Base-by-base conservation (phyloP, 805 yeast genomes). In the Candida bentonensis region DNA sequence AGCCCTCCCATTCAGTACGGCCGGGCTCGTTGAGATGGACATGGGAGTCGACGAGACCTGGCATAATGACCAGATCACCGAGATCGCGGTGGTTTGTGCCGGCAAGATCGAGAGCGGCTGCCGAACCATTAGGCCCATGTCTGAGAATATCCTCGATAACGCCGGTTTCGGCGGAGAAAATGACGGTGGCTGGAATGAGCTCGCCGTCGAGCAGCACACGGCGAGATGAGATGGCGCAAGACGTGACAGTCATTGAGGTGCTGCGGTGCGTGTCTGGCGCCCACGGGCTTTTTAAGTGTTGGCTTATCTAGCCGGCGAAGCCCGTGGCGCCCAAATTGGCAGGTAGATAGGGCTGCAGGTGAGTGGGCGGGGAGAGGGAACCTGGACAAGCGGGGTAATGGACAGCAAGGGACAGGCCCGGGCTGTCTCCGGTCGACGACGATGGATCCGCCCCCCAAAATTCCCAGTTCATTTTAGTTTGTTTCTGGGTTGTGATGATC, bases 1-100 rank as follows among this genome's bases (percentile, higher is more conserved):
- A 88, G 1, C 97, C 97, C 62, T 88, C 97, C 97, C 97, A 88
- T 49, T 87, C 95, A 1, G 96, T 88, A 53, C 96, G 68, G n/a
- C 97, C 97, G 0, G 97, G 96, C 54, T 89, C 97, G 60, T 89
- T 89, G 53, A 88, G 66, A 57, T 88, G 97, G 22, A 88, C 97
- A 60, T 88, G 97, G 3, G 95, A 74, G 57, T 88, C 97, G 3
- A 88, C 94, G 23, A 88, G 70, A 0, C 97, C 97, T 0, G 97
- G 96, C 67, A 89, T 66, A 11, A 88, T 70, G 25, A 73, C 74
- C 20, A 66, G 59, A 0, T 88, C 86, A 2, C 81, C 67, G 3
- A 79, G 77, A 49, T 78, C 68, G 36, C 78, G 61, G 15, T 55
- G 49, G 3, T 20, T 42, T 11, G 53, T 42, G 36, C 48, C 48